Conservation (phyloP, 148 eudicot species). For the Pharnaceum exiguum region DNA sequence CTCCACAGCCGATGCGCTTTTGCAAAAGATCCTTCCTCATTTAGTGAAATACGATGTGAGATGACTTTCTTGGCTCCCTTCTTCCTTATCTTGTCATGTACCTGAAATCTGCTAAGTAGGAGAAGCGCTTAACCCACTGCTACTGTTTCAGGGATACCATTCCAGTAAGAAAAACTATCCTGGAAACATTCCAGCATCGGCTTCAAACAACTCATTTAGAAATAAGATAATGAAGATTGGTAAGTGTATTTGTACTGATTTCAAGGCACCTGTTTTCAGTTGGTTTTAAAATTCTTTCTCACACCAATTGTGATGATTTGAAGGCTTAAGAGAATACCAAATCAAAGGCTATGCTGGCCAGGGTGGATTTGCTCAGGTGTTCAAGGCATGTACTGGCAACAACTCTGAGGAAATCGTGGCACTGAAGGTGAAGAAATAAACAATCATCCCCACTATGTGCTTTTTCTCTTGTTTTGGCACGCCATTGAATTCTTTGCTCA, state of each 20-base stretch:
- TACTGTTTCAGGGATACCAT: slow-evolving; percentile 68
- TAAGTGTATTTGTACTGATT: slow-evolving; percentile 22
- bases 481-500: slow-evolving; percentile 3
- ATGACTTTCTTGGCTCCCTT: slow-evolving; percentile 1
- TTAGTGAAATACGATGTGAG: slow-evolving; percentile 60
- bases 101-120: not conserved
- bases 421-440: slow-evolving; percentile 52
- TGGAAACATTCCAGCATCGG: slow-evolving; percentile 52
- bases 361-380: slow-evolving; percentile 94
- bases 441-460: not conserved
- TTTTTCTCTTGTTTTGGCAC: not conserved
- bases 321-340: slow-evolving; percentile 76
- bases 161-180: slow-evolving; percentile 53
- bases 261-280: not conserved
- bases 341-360: slow-evolving; percentile 87
- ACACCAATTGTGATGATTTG: slow-evolving; percentile 7
- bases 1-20: slow-evolving; percentile 35
- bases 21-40: slow-evolving; percentile 54
- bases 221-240: slow-evolving; percentile 83
- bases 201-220: slow-evolving; percentile 58
- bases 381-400: slow-evolving; percentile 61
- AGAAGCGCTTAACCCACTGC: not conserved
- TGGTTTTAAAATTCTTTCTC: not conserved
- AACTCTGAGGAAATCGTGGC: slow-evolving; percentile 78
- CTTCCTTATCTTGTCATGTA: not conserved